Conservation (phyloP, 768 basidiomycete species). For the Floccularia luteovirens region DNA sequence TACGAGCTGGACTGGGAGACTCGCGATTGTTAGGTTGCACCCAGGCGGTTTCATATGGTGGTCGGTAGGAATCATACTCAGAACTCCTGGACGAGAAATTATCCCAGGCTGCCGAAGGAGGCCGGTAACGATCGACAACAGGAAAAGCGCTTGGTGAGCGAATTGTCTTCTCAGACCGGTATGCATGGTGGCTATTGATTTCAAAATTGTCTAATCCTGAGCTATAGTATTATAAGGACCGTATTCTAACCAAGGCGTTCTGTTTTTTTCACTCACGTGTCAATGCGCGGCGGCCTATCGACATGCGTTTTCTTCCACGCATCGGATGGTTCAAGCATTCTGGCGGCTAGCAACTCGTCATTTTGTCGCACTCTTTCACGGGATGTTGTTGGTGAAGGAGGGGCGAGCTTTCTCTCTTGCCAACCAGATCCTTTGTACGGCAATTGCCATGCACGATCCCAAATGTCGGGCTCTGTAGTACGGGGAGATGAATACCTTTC, state of each 20-base stretch:
- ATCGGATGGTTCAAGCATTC: slow-evolving; percentile 70
- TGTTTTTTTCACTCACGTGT: slow-evolving; percentile 35
- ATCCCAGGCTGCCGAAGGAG: slow-evolving; percentile 31
- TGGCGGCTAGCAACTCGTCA: slow-evolving; percentile 24
- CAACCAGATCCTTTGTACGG: slow-evolving; percentile 20
- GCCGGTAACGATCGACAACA: slow-evolving; percentile 45
- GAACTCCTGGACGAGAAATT: slow-evolving; percentile 23
- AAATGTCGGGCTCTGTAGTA: slow-evolving; percentile 30
- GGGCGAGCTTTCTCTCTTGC: slow-evolving; percentile 34
- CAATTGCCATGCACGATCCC: slow-evolving; percentile 32
- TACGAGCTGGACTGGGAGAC: slow-evolving; percentile 12
- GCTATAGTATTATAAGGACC: too few species aligned
- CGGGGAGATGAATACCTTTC: slow-evolving; percentile 37
- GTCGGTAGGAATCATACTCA: slow-evolving; percentile 45
- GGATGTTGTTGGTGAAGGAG: slow-evolving; percentile 26
- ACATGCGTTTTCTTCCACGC: slow-evolving; percentile 56
- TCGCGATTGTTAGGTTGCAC: slow-evolving; percentile 2
- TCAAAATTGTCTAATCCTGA: too few species aligned
- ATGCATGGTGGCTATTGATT: too few species aligned
- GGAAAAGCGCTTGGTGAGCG: slow-evolving; percentile 18
- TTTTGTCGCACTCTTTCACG: slow-evolving; percentile 20
- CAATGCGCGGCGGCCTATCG: slow-evolving; percentile 33
- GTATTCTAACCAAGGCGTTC: too few species aligned
- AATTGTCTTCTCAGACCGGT: neutral
- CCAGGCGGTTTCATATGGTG: slow-evolving; percentile 21